Percentiles rank a stretch among this genome's conserved stretches.
Conservation (phyloP, 148 eudicot species). For the Beta vulgaris region DNA sequence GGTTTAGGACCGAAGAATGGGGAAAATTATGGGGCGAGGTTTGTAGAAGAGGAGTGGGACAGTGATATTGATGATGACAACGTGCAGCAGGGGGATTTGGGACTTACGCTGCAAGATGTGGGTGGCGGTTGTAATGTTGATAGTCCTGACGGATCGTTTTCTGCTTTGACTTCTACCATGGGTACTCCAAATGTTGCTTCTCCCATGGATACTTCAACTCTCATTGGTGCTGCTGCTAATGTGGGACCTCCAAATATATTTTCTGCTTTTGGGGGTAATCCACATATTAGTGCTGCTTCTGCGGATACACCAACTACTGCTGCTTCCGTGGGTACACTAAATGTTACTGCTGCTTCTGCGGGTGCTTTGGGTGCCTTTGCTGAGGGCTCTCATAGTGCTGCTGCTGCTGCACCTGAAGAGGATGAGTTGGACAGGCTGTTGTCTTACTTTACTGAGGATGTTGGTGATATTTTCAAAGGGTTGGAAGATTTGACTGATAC, state of each 20-base stretch:
- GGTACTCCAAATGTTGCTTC: neutral
- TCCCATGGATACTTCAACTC: neutral
- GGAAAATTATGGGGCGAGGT: constrained; percentile 74
- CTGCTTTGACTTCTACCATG: neutral
- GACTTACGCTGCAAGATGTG: neutral
- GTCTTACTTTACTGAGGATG: constrained; percentile 4
- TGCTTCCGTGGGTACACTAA: neutral
- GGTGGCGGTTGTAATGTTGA: constrained; percentile 3
- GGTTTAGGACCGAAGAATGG: constrained; percentile 70
- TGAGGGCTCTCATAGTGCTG: too few relatives aligned
- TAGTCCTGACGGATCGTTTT: constrained; percentile 14
- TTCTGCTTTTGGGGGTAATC: neutral
- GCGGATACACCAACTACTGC: neutral
- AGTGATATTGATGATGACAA: constrained; percentile 33
- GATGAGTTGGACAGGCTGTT: constrained; percentile 22
- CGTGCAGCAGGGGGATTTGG: constrained; percentile 9
- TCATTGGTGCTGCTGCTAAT: neutral
- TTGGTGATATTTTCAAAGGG: neutral
- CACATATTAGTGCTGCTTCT: neutral
- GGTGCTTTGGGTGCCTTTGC: neutral
- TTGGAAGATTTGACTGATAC: constrained; percentile 17
- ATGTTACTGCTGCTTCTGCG: neutral
- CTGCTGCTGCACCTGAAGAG: neutral
- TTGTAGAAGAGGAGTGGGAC: constrained; percentile 70
- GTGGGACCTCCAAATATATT: neutral